Evolutionary conservation across 1,284 basidiomycete genomes (phyloP).

Genomic region (Austroboletus niveus): DNA sequence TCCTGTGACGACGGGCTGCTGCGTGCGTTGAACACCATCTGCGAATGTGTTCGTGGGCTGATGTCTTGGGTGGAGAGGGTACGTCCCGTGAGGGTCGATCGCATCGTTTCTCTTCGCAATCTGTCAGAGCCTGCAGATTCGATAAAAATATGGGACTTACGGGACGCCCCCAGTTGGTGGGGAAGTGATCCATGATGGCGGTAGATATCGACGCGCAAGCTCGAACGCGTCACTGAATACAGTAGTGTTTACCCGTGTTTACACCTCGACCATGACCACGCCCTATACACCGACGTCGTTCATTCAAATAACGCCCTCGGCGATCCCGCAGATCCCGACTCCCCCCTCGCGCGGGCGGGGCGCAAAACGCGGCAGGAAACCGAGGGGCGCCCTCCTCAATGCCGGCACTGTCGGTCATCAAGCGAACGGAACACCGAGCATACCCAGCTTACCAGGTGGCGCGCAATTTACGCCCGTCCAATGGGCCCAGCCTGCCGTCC

Average conservation of each 20-base stretch:
- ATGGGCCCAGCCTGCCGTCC: conserved; percentile 34
- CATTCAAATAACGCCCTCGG: conserved; percentile 29
- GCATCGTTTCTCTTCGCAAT: conserved; percentile 64
- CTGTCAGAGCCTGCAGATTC: neutral
- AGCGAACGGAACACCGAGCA: neutral
- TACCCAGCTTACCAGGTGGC: neutral
- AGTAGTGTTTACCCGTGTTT: conserved; percentile 23
- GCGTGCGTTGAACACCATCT: conserved; percentile 71
- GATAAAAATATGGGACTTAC: conserved; percentile 39
- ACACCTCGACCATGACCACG: conserved; percentile 19
- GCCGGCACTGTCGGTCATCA: conserved; percentile 24
- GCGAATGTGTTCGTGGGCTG: conserved; percentile 53
- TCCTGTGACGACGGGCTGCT: conserved; percentile 95
- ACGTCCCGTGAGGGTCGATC: conserved; percentile 70
- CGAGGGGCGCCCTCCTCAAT: conserved; percentile 40
- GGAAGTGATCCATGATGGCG: conserved; percentile 71
- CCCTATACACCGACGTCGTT: conserved; percentile 29
- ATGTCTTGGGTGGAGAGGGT: conserved; percentile 62
- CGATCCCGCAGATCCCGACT: conserved; percentile 29
- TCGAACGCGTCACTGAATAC: conserved; percentile 4
- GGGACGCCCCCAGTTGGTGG: conserved; percentile 76
- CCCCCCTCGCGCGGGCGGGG: conserved; percentile 42
- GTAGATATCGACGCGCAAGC: conserved; percentile 30
- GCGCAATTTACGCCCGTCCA: conserved; percentile 41
- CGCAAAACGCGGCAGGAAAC: conserved; percentile 60